Base-by-base conservation (phyloP, 208 protist genomes). In the Crithidia mellificae region DNA sequence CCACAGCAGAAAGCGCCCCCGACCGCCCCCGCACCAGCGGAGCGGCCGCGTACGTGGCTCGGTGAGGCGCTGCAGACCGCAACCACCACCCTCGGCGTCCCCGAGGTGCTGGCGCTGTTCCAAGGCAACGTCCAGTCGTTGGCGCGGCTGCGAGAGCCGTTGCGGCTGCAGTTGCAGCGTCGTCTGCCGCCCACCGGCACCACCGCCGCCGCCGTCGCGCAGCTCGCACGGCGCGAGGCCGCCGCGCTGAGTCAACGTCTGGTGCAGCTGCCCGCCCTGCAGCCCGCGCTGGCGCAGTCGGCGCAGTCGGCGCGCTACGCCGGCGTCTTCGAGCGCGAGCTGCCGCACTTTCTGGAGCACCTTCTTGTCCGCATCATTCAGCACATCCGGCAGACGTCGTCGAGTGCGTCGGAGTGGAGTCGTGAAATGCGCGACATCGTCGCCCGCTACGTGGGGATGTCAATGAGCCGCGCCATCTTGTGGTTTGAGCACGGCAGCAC, bases 401-500 rank as follows among this genome's bases (percentile, higher is more conserved):
- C 25, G 27, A 50, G 20, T 29, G 58, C 54, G n/a, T 52, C 44
- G 29, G 57, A 74, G 51, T 87, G 81, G 81, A 46, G 59, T 30
- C 20, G 46, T 22, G 69, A 56, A 12, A 29, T 86, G n/a, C 68
- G 77, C 41, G 39, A 44, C 32, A 38, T 66, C 5, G 53, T 83
- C 30, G 68, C 77, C 34, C 65, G 68, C 41, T 52, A 65, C 58
- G 63, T 43, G 27, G 77, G 77, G 32, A 78, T 86, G 44, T 32
- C 52, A 5, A 38, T 74, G 44, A 41, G 53, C 17, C 76, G 77
- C 4, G 36, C 81, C 12, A n/a, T 68, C n/a, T 24, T 46, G 29
- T 86, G 81, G 81, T 86, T 80, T 17, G 52, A 74, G 11, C 36
- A 61, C 4, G 68, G 59, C 32, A 50, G 59, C 59, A 17, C 17